Base-by-base conservation (phyloP, 331 rosid species). In the Quercus phellos region DNA sequence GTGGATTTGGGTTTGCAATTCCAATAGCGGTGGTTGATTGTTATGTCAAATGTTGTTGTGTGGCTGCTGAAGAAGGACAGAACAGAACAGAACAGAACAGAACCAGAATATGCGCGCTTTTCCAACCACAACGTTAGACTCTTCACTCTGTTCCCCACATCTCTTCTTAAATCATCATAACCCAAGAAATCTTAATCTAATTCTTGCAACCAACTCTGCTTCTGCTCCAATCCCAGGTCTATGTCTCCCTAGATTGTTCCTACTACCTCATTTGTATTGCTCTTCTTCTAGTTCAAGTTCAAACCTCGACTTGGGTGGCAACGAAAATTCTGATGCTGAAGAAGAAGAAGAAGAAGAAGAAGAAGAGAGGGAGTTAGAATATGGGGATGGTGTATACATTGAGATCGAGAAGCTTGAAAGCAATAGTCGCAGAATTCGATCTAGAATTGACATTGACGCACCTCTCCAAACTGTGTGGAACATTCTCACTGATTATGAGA, bases 401-500 rank as follows among this genome's bases (percentile, higher is more conserved):
- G 90, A 83, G 70, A 86, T 92, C 6, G 80, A 68, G 81, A 92
- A 80, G 61, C 75, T 90, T 50, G 91, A 81, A 42, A 82, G 55
- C 29, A 94, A 89, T 75, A 73, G 91, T 8, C 89, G 95, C 56
- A 88, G 97, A 84, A 90, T 94, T 50, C 78, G 76, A 70, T 86
- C 97, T 5, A 83, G 74, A 13, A 91, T 94, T 59, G 68, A 77
- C 21, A 73, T 94, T 13, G 81, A 86, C 3, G 89, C 95, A 7
- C 81, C 95, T 9, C 91, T 94, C 43, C 51, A 75, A 63, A 13
- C 87, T 4, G 74, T 92, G 73, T 94, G 97, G 97, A 82, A 29
- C 67, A 76, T 90, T 21, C 82, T 94, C 80, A 94, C 98, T 0
- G 97, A 94, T 85, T 94, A 94, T 68, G 98, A 90, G 73, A 82